Base-by-base conservation (phyloP, 441 rosid species). In the Gossypium gossypioides region DNA sequence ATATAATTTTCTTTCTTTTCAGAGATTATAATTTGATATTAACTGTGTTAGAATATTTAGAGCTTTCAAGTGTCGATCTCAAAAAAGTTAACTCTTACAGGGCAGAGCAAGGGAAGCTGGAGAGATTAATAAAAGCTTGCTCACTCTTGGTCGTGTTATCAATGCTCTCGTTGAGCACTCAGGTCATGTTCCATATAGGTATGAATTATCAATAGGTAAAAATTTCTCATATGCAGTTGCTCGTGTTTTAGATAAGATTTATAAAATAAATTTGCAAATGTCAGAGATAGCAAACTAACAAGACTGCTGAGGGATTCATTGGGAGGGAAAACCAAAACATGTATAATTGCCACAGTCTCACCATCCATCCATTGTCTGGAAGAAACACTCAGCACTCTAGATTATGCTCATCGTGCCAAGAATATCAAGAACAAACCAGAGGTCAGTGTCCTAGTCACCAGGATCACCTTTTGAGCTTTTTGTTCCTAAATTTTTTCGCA, bases 81-180 rank as follows among this genome's bases (percentile, higher is more conserved):
- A 55, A 72, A 60, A 69, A 79, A 73, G 75, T 70, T 68, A 60
- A 57, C 54, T 72, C 68, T 78, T 84, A 81, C 90, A 94, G 99
- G 96, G 99, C 55, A 84, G 99, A 85, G 99, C 97, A 77, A 90
- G 99, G 86, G 99, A 95, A 86, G 99, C 97, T 69, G 97, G 99
- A 37, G 99, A 95, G 88, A 95, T 95, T 73, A 95, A 91, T 80
- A 95, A 95, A 82, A 95, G 99, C 82, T 88, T 94, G 87, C 99
- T 94, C 75, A 94, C 99, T 40, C 99, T 94, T 34, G 99, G 99
- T 71, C 97, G 99, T 74, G 97, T 92, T 77, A 94, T 94, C 70
- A 94, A 92, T 86, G 88, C 97, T 27, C 91, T 94, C 15, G 99
- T 94, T 73, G 97, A 94, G 79, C 99, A 92, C 77, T 94, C 99